Conservation (phyloP, 306 rosid genomes). For the Ormosia emarginata region DNA sequence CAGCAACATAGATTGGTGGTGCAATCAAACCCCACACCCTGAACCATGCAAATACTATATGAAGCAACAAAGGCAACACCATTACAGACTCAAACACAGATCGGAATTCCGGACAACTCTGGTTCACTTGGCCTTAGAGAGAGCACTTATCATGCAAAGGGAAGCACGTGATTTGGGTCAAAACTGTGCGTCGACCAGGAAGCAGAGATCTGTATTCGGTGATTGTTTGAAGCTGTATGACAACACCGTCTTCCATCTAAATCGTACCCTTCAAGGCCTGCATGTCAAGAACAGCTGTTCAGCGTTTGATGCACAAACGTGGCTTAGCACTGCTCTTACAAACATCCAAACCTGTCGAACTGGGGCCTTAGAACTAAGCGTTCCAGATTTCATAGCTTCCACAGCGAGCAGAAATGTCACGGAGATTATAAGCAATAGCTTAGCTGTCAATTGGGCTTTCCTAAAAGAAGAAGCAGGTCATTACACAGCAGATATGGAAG, state of each 20-base stretch:
- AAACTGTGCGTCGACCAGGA: constrained; percentile 9
- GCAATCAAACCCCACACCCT: constrained; percentile 79
- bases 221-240: constrained; percentile 69
- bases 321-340: constrained; percentile 92
- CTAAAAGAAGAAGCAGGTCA: neutral
- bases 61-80: constrained; percentile 27
- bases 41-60: constrained; percentile 54
- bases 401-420: constrained; percentile 44
- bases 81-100: constrained; percentile 31
- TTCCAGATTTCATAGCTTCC: constrained; percentile 35
- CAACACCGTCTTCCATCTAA: constrained; percentile 55
- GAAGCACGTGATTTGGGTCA: constrained; percentile 8
- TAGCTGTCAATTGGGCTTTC: constrained; percentile 54
- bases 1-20: constrained; percentile 58
- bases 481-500: neutral
- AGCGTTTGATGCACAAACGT: constrained; percentile 71
- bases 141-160: constrained; percentile 28
- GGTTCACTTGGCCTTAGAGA: constrained; percentile 47
- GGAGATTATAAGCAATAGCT: constrained; percentile 63
- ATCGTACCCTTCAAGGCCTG: constrained; percentile 51
- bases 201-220: constrained; percentile 38
- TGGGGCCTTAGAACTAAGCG: constrained; percentile 50
- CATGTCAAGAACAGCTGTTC: constrained; percentile 24
- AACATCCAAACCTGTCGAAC: constrained; percentile 54
- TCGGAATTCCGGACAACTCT: constrained; percentile 46